Conservation (phyloP, 1,284 basidiomycete species). For the Peniophora sp. region DNA sequence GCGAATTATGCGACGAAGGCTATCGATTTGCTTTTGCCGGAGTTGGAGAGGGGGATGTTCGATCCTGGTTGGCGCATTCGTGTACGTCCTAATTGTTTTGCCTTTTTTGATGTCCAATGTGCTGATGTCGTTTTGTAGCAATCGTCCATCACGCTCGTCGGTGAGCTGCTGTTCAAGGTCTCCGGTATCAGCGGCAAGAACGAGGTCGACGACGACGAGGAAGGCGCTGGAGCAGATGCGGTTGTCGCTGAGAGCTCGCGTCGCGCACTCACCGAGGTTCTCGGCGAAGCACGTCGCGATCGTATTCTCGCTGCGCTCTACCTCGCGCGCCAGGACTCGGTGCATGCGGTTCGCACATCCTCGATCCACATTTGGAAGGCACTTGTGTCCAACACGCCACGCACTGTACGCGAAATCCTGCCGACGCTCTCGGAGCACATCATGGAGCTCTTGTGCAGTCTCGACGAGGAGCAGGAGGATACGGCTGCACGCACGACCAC, state of each 20-base stretch:
- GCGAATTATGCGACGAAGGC: slow-evolving; percentile 91
- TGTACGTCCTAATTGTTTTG: slow-evolving; percentile 38
- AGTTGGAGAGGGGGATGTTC: slow-evolving; percentile 93
- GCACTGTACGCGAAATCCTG: slow-evolving; percentile 92
- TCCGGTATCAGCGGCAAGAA: slow-evolving; percentile 94
- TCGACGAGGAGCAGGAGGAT: slow-evolving; percentile 87
- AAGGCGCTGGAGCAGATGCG: slow-evolving; percentile 48
- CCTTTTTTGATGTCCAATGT: neutral
- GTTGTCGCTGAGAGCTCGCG: slow-evolving; percentile 71
- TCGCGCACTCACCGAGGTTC: slow-evolving; percentile 79
- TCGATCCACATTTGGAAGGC: slow-evolving; percentile 99
- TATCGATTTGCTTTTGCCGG: slow-evolving; percentile 90
- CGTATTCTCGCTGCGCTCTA: slow-evolving; percentile 89
- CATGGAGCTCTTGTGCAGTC: slow-evolving; percentile 69
- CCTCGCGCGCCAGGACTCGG: slow-evolving; percentile 90
- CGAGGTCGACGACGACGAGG: slow-evolving; percentile 78
- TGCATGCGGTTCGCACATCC: slow-evolving; percentile 84
- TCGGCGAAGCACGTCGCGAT: slow-evolving; percentile 87
- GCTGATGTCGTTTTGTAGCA: slow-evolving; percentile 39
- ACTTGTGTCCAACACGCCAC: slow-evolving; percentile 85
- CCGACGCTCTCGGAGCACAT: slow-evolving; percentile 79
- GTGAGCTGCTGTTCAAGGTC: slow-evolving; percentile 96
- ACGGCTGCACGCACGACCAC: slow-evolving; percentile 81
- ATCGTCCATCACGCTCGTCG: slow-evolving; percentile 92
- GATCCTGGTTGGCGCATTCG: slow-evolving; percentile 93